Percentiles rank a stretch among this genome's conserved stretches.
phyloP scores from a whole-genome alignment of 2,329 filamentous ascomycete species.

The Monilinia aucupariae region DNA sequence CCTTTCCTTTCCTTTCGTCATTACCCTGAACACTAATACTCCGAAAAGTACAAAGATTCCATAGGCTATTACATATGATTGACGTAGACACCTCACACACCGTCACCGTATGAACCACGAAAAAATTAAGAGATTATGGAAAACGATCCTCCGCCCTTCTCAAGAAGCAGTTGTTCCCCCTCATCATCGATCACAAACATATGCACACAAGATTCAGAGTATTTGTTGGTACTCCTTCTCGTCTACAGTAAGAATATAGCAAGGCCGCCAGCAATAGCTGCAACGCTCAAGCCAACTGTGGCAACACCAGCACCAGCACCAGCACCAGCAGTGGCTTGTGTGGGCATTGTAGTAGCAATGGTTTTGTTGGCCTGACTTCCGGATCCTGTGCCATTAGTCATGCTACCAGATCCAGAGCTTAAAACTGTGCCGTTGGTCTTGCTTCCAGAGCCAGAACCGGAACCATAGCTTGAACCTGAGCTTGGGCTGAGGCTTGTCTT shows the following conservation, averaged over 20 bases:
- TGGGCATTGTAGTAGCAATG: constrained; percentile 11
- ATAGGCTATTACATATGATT: not conserved
- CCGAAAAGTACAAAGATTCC: rapidly evolving
- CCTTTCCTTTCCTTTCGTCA: not conserved
- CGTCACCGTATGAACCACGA: not conserved
- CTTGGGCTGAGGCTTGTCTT: not conserved
- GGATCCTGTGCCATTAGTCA: not conserved
- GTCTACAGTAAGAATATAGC: constrained; percentile 23
- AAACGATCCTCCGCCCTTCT: not conserved
- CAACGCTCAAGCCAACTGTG: constrained; percentile 21
- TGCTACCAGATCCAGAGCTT: not conserved
- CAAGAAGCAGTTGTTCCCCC: no score
- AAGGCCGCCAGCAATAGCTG: constrained; percentile 22
- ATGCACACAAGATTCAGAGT: not conserved
- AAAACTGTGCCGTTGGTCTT: not conserved
- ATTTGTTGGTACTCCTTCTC: not conserved
- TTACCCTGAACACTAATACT: not conserved
- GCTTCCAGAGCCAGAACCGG: not conserved
- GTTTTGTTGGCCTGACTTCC: not conserved
- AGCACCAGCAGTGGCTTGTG: constrained; percentile 12
- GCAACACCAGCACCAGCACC: constrained; percentile 20
- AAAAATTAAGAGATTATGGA: no score
- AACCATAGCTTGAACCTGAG: not conserved
- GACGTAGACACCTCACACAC: not conserved
- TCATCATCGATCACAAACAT: not conserved